phyloP scores from a whole-genome alignment of 768 basidiomycete species.

The Strobilomyces dryophilus region DNA sequence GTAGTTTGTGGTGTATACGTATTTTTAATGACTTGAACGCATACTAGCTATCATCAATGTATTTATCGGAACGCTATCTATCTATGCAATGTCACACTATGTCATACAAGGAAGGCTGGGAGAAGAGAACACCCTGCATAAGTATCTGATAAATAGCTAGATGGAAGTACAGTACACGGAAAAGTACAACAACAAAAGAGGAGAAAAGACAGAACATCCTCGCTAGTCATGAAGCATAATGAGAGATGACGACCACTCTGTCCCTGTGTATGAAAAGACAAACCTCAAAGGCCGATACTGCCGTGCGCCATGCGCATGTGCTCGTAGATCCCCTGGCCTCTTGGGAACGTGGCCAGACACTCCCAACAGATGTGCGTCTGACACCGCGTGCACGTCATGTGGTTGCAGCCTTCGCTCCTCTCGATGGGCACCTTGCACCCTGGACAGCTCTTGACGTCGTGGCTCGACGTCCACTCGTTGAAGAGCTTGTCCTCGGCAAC shows the following conservation, averaged over 20 bases:
- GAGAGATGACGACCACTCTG: background rate
- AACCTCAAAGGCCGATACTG: slow-evolving; percentile 44
- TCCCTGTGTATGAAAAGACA: background rate
- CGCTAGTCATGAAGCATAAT: slow-evolving; percentile 3
- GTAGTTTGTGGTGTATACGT: slow-evolving; percentile 42
- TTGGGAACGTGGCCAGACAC: slow-evolving; percentile 66
- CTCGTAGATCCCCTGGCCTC: slow-evolving; percentile 67
- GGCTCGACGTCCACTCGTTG: slow-evolving; percentile 55
- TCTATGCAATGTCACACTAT: slow-evolving; percentile 3
- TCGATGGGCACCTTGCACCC: slow-evolving; percentile 69
- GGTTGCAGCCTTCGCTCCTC: slow-evolving; percentile 73
- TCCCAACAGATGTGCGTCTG: slow-evolving; percentile 80
- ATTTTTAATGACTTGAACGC: slow-evolving; percentile 17
- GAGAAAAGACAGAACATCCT: background rate
- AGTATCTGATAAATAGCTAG: slow-evolving; percentile 21
- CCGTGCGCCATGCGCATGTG: slow-evolving; percentile 74
- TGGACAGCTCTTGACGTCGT: slow-evolving; percentile 74
- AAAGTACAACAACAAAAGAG: slow-evolving; percentile 13
- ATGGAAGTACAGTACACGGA: background rate
- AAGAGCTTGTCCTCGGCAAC: slow-evolving; percentile 52
- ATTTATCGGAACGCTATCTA: slow-evolving; percentile 20
- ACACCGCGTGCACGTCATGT: slow-evolving; percentile 75
- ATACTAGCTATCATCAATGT: slow-evolving; percentile 1
- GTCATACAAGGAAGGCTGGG: background rate
- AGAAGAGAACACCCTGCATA: slow-evolving; percentile 9